Percentiles rank a stretch among this genome's conserved stretches.
Evolutionary conservation across 768 basidiomycete genomes (phyloP).

Genomic region (Leccinellum rugosiceps): DNA sequence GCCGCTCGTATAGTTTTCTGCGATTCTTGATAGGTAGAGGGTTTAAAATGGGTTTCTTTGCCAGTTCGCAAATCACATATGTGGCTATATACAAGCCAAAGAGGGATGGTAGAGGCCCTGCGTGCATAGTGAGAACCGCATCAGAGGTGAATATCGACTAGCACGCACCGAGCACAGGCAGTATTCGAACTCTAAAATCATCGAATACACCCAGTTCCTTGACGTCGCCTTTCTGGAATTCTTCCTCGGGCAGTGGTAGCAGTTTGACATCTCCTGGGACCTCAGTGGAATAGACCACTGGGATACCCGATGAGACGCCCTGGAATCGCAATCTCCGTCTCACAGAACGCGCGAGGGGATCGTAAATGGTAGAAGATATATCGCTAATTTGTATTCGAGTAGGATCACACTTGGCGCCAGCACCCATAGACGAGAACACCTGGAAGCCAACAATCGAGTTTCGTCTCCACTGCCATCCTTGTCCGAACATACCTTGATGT

Average conservation of each 20-base stretch:
- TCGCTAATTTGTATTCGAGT: conserved; percentile 95
- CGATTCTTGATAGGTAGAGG: conserved; percentile 85
- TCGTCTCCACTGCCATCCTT: neutral
- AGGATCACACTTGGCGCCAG: conserved; percentile 91
- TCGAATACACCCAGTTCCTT: conserved; percentile 88
- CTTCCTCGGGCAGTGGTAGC: conserved; percentile 86
- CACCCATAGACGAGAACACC: conserved; percentile 98
- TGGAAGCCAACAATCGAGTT: conserved; percentile 23
- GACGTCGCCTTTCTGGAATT: conserved; percentile 85
- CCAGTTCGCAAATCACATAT: conserved; percentile 83
- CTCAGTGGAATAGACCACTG: conserved; percentile 95
- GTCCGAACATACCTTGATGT: conserved; percentile 67
- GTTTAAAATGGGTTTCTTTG: conserved; percentile 78
- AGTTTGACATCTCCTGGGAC: conserved; percentile 85
- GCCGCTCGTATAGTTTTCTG: conserved; percentile 76
- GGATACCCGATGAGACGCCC: conserved; percentile 64
- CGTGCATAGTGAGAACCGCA: neutral
- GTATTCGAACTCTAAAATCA: conserved; percentile 89
- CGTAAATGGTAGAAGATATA: conserved; percentile 89
- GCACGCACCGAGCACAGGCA: conserved; percentile 79
- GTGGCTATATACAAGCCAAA: conserved; percentile 91
- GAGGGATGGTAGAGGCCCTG: conserved; percentile 72
- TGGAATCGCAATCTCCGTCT: conserved; percentile 67
- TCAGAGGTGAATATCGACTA: neutral
- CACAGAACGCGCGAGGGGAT: conserved; percentile 91